phyloP scores from a whole-genome alignment of 2,329 filamentous ascomycete species.

The Cladorrhinum sp. region DNA sequence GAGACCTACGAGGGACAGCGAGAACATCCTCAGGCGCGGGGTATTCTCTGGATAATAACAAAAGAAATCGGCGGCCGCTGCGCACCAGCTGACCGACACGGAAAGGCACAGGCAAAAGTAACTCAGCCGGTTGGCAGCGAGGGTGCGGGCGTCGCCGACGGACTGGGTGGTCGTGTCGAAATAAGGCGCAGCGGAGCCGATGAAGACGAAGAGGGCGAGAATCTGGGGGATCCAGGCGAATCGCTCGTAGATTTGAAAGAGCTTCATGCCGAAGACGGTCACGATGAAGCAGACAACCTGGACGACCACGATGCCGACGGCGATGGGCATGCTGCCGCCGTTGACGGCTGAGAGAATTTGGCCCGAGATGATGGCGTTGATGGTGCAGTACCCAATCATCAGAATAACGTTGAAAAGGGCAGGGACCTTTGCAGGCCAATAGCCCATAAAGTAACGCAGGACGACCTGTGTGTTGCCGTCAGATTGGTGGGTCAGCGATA shows the following conservation, averaged over 20 bases:
- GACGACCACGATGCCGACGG: slow-evolving; percentile 65
- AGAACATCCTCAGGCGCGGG: slow-evolving; percentile 42
- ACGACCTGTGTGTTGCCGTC: slow-evolving; percentile 25
- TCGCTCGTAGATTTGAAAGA: slow-evolving; percentile 67
- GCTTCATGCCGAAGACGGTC: slow-evolving; percentile 64
- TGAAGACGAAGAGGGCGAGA: slow-evolving; percentile 58
- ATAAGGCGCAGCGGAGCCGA: slow-evolving; percentile 57
- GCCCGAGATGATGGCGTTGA: slow-evolving; percentile 64
- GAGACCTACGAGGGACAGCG: slow-evolving; percentile 55
- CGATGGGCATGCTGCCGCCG: slow-evolving; percentile 53
- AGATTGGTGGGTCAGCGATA: background rate
- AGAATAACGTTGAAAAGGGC: slow-evolving; percentile 32
- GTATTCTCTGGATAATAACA: slow-evolving; percentile 45
- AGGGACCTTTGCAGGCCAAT: slow-evolving; percentile 33
- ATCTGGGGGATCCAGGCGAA: slow-evolving; percentile 64
- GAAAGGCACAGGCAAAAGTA: slow-evolving; percentile 69
- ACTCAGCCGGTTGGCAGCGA: slow-evolving; percentile 58
- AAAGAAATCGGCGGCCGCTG: slow-evolving; percentile 62
- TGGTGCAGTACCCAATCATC: slow-evolving; percentile 40
- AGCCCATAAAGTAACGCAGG: slow-evolving; percentile 33
- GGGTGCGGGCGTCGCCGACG: slow-evolving; percentile 46
- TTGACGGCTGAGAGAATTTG: slow-evolving; percentile 66
- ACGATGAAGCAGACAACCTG: slow-evolving; percentile 61
- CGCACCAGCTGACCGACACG: slow-evolving; percentile 59
- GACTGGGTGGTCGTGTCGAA: slow-evolving; percentile 55